Base-by-base conservation (phyloP, 2,329 filamentous ascomycete genomes). In the Phialophora macrospora region DNA sequence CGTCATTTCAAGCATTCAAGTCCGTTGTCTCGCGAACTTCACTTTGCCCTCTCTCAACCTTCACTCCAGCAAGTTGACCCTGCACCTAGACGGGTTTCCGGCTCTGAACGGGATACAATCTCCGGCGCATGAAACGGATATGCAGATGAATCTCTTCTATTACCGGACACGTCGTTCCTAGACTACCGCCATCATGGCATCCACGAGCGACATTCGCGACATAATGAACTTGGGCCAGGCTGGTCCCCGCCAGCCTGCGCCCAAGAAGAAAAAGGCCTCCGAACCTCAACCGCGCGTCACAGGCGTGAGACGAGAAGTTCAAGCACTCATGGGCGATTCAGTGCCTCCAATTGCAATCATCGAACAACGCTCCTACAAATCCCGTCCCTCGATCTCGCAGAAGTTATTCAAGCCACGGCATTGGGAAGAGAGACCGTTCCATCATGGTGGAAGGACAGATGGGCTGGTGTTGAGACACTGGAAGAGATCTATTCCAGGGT, bases 121-220 rank as follows among this genome's bases (percentile, higher is more conserved):
- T 7, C 38, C 38, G 6, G 38, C 38, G 38, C 38, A 17, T 41
- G 38, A 8, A 17, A 7, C 38, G 20, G 17, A 44, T 20, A 44
- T 44, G 5, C 38, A 8, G 14, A n/a, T 44, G 38, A 44, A n/a
- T 8, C 17, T 8, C 17, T n/a, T 44, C 17, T 4, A 8, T 44
- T 17, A 2, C 38, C n/a, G 17, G 20, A 44, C 5, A 17, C 38
- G 4, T 8, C 17, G 17, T 8, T 41, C n/a, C 9, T 26, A 2
- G 3, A 51, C 12, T 54, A 32, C 41, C 26, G 30, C 26, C 28
- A 6, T 30, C 74, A 82, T 73, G 70, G 91, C 91, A 88, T 84
- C 89, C 67, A 89, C 89, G 69, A 86, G 88, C 77, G 92, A 96
- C 83, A 87, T 96, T 72, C 92, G 91, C 80, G 92, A 96, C 77